phyloP scores from a whole-genome alignment of 2,329 filamentous ascomycete genomes.

The Paecilomyces sp. region DNA sequence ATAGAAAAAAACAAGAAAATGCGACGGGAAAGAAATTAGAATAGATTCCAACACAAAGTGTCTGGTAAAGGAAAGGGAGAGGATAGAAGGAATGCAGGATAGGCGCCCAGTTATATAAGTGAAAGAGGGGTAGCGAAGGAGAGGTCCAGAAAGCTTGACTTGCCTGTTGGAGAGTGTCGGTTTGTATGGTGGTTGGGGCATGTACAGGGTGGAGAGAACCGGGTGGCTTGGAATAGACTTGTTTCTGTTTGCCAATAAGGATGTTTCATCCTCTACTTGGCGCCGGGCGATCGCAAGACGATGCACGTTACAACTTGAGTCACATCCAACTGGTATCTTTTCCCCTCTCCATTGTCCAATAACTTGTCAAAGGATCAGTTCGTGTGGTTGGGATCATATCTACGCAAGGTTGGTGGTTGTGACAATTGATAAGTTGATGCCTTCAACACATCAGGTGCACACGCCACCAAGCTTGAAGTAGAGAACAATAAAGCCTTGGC shows the following conservation, averaged over 20 bases:
- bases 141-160: background rate
- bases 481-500: background rate
- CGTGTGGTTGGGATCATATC: background rate
- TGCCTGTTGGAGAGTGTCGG: background rate
- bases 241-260: background rate
- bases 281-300: background rate
- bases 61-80: constrained; percentile 3
- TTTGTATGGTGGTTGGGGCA: background rate
- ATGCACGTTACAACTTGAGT: background rate
- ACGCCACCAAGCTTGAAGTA: background rate
- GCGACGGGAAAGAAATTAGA: constrained; percentile 18
- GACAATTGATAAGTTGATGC: background rate
- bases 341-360: background rate
- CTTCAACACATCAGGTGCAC: background rate
- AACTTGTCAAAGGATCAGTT: background rate
- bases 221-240: background rate
- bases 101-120: background rate
- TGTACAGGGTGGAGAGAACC: background rate
- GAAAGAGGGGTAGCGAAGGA: background rate
- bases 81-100: constrained; percentile 5
- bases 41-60: constrained; percentile 18
- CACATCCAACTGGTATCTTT: background rate
- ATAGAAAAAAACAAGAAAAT: constrained; percentile 23
- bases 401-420: background rate
- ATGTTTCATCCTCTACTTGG: background rate